A percentile compares a stretch with the other conserved stretches of the same genome.
Evolutionary conservation across 2,329 filamentous ascomycete genomes (phyloP).

Genomic region (Fusarium newnesense): DNA sequence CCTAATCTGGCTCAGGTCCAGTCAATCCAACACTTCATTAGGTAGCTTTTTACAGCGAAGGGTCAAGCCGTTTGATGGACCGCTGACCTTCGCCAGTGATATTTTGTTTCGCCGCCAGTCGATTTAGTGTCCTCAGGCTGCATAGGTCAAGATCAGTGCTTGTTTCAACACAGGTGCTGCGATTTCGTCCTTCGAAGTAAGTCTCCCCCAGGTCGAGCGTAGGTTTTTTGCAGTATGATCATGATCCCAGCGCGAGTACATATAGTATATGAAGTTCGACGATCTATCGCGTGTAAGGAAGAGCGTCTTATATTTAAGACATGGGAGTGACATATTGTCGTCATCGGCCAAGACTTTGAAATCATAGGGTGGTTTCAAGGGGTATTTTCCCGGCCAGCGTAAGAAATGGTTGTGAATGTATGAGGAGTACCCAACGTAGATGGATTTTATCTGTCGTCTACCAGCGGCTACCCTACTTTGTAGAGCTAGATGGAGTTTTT

Average conservation of each 20-base stretch:
- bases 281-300: too few relatives aligned
- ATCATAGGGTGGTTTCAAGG: background rate
- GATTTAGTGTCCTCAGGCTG: too few relatives aligned
- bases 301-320: too few relatives aligned
- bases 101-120: background rate
- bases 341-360: background rate
- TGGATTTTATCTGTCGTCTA: background rate
- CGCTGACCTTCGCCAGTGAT: background rate
- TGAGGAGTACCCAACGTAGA: background rate
- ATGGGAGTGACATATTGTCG: too few relatives aligned
- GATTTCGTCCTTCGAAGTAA: background rate
- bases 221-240: background rate
- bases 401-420: accelerated
- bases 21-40: background rate
- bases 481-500: background rate
- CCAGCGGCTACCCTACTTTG: background rate
- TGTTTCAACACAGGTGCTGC: background rate
- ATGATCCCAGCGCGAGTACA: background rate
- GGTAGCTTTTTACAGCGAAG: background rate
- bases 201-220: background rate
- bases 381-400: accelerated
- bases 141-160: accelerated
- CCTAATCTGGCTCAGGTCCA: background rate
- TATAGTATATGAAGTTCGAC: background rate
- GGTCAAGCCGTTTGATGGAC: background rate